Evolutionary conservation across 306 rosid genomes (phyloP), one percentile per base, ranked within the genome.

Genomic region (Casuarina glauca): DNA sequence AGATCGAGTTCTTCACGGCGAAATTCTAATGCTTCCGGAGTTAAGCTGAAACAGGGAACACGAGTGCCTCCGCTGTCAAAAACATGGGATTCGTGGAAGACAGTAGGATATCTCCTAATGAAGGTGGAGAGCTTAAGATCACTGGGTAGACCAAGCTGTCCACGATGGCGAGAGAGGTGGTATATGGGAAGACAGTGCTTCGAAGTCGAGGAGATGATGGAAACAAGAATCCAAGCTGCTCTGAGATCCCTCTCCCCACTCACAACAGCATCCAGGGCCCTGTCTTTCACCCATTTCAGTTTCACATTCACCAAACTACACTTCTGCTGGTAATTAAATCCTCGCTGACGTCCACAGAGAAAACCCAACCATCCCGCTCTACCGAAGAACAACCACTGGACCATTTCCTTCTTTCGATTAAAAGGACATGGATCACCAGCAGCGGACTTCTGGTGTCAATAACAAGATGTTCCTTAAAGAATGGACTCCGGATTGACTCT

Each of bases 261-360:
- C 54, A 92, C 98, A 45, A 79, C 90, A 70, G 83, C 76, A 83
- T 92, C 97, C 75, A 94, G 78, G 66, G 85, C 81, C 62, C 83
- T 82, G 79, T 94, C 98, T 84, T 92, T 89, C 70, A 82, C 96
- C 97, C 98, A 94, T 83, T 94, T 94, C 82, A 94, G 80, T 70
- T 87, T 92, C 67, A 94, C 63, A 76, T 94, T 94, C 39, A 94
- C 98, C 78, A 94, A 79, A 89, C 74, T 45, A 79, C 86, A 82
- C 75, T 60, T 89, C 57, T 85, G 91, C 82, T 85, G 90, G 76
- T 86, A 87, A 62, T 74, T 84, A 62, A 79, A 87, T 54, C 80
- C 91, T 51, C 44, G 74, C 39, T 46, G 77, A 78, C 13, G 46
- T 64, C 76, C 36, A 69, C 8, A 72, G 69, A 86, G 55, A 38